Evolutionary conservation across 2,329 filamentous ascomycete species (phyloP).

Genomic region (Cercospora zeae-maydis): DNA sequence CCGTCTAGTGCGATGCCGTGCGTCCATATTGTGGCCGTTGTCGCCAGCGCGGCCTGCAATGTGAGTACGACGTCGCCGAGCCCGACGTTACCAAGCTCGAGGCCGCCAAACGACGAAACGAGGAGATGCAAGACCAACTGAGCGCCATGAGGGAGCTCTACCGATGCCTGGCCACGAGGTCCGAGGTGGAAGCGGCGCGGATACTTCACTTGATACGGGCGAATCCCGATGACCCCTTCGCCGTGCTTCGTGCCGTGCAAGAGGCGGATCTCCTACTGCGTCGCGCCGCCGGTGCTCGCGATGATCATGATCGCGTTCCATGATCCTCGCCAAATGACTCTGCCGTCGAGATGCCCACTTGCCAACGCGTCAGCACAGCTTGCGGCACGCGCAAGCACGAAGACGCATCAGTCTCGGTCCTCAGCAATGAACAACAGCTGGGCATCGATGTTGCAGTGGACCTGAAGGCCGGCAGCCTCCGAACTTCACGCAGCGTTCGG

Average conservation of each 20-base stretch:
- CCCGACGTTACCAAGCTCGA: slow-evolving; percentile 8
- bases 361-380: background rate
- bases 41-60: slow-evolving; percentile 4
- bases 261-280: slow-evolving; percentile 11
- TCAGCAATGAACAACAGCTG: background rate
- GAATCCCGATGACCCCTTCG: slow-evolving; percentile 8
- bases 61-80: slow-evolving; percentile 10
- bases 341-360: background rate
- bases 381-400: background rate
- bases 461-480: background rate
- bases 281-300: slow-evolving; percentile 4
- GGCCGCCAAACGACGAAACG: slow-evolving; percentile 7
- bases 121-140: slow-evolving; percentile 3
- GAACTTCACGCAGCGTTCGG: background rate
- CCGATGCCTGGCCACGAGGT: background rate
- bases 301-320: background rate
- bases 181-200: slow-evolving; percentile 3
- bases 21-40: slow-evolving; percentile 8
- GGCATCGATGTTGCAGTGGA: background rate
- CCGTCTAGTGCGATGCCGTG: slow-evolving; percentile 7
- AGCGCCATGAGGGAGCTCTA: slow-evolving; percentile 10
- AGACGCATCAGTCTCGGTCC: background rate
- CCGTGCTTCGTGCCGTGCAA: slow-evolving; percentile 9
- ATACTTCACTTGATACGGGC: slow-evolving; percentile 8
- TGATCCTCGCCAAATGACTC: background rate